These are phyloP conservation scores for Colletotrichum cereale DNA, from an alignment of 2,329 filamentous ascomycete genomes.

Conservation along the genomic window DNA sequence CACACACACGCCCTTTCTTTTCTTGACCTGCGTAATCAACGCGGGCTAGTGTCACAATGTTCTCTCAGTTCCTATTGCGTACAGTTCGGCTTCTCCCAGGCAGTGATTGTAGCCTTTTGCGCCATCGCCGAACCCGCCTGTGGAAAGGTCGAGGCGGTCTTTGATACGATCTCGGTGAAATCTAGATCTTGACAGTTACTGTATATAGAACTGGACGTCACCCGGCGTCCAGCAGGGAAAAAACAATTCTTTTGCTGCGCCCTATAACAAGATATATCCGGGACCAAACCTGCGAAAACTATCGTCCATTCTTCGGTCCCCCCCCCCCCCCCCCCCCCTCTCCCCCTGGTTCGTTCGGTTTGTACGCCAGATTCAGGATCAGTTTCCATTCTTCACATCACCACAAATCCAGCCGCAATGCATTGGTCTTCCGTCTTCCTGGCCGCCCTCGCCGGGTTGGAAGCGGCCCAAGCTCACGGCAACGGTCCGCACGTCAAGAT, in stretches of 20 bases:
- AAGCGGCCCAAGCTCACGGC: slow-evolving; percentile 43
- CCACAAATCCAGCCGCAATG: slow-evolving; percentile 40
- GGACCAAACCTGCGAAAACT: not conserved
- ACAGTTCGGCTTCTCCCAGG: slow-evolving; percentile 2
- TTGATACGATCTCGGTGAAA: not conserved
- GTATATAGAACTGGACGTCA: slow-evolving; percentile 5
- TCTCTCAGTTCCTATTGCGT: slow-evolving; percentile 12
- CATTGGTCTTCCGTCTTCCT: slow-evolving; percentile 45
- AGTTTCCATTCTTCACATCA: too few species aligned
- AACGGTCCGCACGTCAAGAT: slow-evolving; percentile 39
- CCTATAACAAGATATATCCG: slow-evolving; percentile 1
- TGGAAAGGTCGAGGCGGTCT: not conserved
- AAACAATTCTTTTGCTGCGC: not conserved
- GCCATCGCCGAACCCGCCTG: slow-evolving; percentile 6
- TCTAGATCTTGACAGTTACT: not conserved
- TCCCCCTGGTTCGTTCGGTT: not conserved
- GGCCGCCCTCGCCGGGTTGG: slow-evolving; percentile 44
- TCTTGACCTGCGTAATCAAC: not conserved
- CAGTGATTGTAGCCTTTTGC: slow-evolving; percentile 7
- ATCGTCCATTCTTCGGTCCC: too few species aligned
- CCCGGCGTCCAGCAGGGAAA: not conserved
- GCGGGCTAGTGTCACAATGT: not conserved
- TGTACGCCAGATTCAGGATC: too few species aligned
- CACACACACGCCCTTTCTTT: slow-evolving; percentile 1
- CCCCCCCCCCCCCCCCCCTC: too few species aligned